Percentiles rank a stretch among this genome's conserved stretches.
Conservation (phyloP, 78 protist genomes). For the Neovahlkampfia damariscottae region DNA sequence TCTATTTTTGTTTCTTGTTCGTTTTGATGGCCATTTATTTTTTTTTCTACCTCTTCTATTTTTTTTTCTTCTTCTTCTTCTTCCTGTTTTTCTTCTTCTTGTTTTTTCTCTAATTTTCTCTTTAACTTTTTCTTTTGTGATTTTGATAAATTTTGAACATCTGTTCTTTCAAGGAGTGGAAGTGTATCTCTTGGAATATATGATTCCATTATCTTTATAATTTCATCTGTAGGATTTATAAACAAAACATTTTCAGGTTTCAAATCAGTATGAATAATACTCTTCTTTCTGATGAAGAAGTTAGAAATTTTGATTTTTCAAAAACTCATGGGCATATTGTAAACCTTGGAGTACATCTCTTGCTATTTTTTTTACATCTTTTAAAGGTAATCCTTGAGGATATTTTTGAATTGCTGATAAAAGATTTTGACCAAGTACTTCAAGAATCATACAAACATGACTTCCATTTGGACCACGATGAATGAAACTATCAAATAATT, state of each 20-base stretch:
- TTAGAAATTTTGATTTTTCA: no score
- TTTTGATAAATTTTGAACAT: conserved; percentile 10
- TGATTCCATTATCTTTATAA: conserved; percentile 1
- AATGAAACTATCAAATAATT: conserved; percentile 48
- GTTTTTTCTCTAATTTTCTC: conserved; percentile 3
- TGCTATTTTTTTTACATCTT: conserved; percentile 48
- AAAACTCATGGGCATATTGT: conserved; percentile 81
- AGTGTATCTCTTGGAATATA: conserved; percentile 7
- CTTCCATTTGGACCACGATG: conserved; percentile 69
- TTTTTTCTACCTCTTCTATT: conserved; percentile 8
- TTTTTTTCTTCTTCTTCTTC: conserved; percentile 13
- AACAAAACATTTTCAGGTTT: conserved; percentile 92
- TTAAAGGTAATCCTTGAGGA: conserved; percentile 72
- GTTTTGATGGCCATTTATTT: background rate
- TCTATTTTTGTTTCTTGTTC: background rate
- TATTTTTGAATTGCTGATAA: conserved; percentile 57
- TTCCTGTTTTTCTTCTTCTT: background rate
- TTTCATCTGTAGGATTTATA: conserved; percentile 4
- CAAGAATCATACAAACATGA: conserved; percentile 86
- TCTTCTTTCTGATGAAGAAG: conserved; percentile 41
- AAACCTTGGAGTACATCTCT: conserved; percentile 58
- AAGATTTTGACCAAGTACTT: conserved; percentile 75
- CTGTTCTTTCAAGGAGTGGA: conserved; percentile 3
- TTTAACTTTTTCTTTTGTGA: conserved; percentile 19
- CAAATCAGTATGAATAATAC: conserved; percentile 90